Conservation (phyloP, 371 early-diverging fungal species). For the Mortierella sp. region DNA sequence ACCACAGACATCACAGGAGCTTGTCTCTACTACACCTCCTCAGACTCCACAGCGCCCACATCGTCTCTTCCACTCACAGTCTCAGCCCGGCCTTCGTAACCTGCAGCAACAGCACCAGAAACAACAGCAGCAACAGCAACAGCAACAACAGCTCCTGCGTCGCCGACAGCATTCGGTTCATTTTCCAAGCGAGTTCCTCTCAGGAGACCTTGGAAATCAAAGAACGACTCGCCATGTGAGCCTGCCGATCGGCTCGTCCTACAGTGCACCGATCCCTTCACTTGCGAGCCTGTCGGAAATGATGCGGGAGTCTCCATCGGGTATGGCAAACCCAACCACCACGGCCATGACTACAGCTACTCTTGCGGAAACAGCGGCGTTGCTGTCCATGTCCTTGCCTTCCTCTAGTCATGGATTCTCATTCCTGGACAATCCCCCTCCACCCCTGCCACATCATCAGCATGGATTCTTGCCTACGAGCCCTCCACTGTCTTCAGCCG, state of each 20-base stretch:
- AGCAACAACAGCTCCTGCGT: slow-evolving; percentile 33
- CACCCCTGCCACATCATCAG: slow-evolving; percentile 36
- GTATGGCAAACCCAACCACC: slow-evolving; percentile 4
- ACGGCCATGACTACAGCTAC: slow-evolving; percentile 10
- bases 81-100: slow-evolving; percentile 39
- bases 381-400: slow-evolving; percentile 43
- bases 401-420: slow-evolving; percentile 32
- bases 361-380: slow-evolving; percentile 23
- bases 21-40: slow-evolving; percentile 25
- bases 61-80: slow-evolving; percentile 47
- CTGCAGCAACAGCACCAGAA: slow-evolving; percentile 43
- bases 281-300: slow-evolving; percentile 37
- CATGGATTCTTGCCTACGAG: slow-evolving; percentile 37
- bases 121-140: slow-evolving; percentile 29
- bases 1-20: slow-evolving; percentile 9
- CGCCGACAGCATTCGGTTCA: slow-evolving; percentile 50
- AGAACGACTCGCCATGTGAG: slow-evolving; percentile 36
- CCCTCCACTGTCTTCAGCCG: slow-evolving; percentile 35
- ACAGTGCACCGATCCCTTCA: slow-evolving; percentile 41
- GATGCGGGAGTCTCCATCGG: slow-evolving; percentile 44
- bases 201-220: slow-evolving; percentile 28
- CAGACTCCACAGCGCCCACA: slow-evolving; percentile 34
- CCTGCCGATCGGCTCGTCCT: slow-evolving; percentile 27
- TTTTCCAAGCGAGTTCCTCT: slow-evolving; percentile 35
- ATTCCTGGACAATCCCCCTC: slow-evolving; percentile 42